Evolutionary conservation across 192 early-diverging fungal species (phyloP), one percentile per base, ranked within the genome.

Genomic region (Tieghemiomyces parasiticus): DNA sequence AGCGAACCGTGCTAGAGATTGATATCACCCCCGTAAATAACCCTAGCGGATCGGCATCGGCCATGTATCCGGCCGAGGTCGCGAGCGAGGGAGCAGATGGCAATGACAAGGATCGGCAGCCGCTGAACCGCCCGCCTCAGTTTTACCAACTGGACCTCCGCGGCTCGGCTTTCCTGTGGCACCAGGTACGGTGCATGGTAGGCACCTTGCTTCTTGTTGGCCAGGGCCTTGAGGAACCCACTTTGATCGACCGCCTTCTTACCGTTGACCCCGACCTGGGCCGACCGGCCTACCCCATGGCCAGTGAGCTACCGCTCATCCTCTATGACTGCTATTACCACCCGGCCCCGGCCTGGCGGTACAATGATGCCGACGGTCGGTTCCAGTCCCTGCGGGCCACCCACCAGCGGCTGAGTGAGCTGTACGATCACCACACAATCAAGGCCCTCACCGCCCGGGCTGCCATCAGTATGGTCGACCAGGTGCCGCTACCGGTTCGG

Each of bases 111-210:
- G 51, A 52, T 62, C 66, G 19, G 62, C 63, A 2, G 28, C 60
- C 26, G 59, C 62, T 34, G 63, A 49, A 61, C 67, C 31, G 48
- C 64, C 38, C 16, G 50, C 50, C 50, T 25, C 66, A 79, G 20
- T 82, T 86, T 61, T 84, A 81, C 58, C 77, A 81, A 46, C 74
- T 93, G 58, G 80, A 83, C 55, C 78, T 98, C 32, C 77, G 73
- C 22, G 93, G 92, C 29, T 85, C 86, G 4, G 90, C 92, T 25
- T 98, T 96, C 61, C 71, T 96, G 56, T 98, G 92, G 93, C 95
- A 98, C 71, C 95, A 96, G 71, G 92, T 98, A 50, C 84, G 95
- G 24, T 93, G 86, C 71, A 94, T 98, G 88, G 91, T 93, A 83
- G 77, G 88, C 0, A 74, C 96, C 24, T 65, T 98, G 45, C 85